Percentiles rank a stretch among this genome's conserved stretches.
Conservation (phyloP, 345 rosid species). For the Syzygium aromaticum region DNA sequence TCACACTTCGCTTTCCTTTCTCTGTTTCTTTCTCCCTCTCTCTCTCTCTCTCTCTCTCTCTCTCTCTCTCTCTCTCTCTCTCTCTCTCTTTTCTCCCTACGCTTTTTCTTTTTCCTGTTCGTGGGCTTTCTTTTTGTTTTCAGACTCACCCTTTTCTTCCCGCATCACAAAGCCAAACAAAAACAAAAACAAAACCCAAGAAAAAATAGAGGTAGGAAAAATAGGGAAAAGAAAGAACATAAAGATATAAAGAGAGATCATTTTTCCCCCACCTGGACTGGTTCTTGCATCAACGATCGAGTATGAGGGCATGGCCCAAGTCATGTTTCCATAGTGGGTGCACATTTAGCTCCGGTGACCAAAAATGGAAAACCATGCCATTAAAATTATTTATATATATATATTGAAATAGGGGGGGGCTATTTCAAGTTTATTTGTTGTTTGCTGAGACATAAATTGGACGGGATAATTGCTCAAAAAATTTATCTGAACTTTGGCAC, state of each 20-base stretch:
- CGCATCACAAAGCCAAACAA: not conserved
- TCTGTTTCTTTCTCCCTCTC: not conserved
- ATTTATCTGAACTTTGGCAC: not conserved
- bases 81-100: not conserved
- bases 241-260: not conserved
- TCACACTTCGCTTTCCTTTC: constrained; percentile 42
- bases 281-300: not conserved
- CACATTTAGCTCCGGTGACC: not conserved
- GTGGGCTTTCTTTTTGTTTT: constrained; percentile 35
- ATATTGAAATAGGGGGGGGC: not conserved
- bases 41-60: not conserved
- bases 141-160: constrained; percentile 1
- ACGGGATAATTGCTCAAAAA: not conserved
- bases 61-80: not conserved
- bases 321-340: not conserved
- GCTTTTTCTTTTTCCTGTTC: constrained; percentile 28
- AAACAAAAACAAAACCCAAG: not conserved
- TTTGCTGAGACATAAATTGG: not conserved
- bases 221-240: not conserved
- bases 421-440: not conserved
- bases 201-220: not conserved
- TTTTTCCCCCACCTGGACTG: not conserved
- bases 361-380: not conserved
- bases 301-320: not conserved
- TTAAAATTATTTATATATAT: not conserved